Conservation (phyloP, 208 protist genomes). For the Angomonas deanei region DNA sequence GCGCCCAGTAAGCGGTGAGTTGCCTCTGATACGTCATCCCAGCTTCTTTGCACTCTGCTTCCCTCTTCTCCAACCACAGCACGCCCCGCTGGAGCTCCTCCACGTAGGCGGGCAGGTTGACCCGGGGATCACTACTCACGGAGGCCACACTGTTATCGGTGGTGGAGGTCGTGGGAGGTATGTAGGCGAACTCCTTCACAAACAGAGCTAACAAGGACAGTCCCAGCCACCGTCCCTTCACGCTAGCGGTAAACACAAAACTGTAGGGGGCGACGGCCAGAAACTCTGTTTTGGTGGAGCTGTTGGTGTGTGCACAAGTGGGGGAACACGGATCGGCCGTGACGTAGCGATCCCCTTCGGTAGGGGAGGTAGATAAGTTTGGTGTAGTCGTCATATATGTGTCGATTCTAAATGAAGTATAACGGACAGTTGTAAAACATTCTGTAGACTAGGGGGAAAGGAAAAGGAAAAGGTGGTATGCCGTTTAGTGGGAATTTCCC, state of each 20-base stretch:
- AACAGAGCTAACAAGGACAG: conserved; percentile 78
- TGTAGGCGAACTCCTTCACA: conserved; percentile 79
- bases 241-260: conserved; percentile 69
- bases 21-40: conserved; percentile 34
- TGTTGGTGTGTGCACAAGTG: not conserved
- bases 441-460: no score
- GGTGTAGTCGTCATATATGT: no score
- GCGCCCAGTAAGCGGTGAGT: conserved; percentile 14
- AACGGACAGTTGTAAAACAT: no score
- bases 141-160: conserved; percentile 7
- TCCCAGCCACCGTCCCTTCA: conserved; percentile 91
- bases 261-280: conserved; percentile 82
- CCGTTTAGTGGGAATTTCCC: not conserved
- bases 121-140: conserved; percentile 31
- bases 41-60: conserved; percentile 58
- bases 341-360: conserved; percentile 37
- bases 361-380: no score
- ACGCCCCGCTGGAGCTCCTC: conserved; percentile 52
- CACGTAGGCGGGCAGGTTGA: conserved; percentile 59
- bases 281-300: not conserved
- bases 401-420: no score
- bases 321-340: conserved; percentile 21
- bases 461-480: no score
- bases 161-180: conserved; percentile 22
- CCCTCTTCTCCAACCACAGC: conserved; percentile 62